Evolutionary conservation across 1,284 basidiomycete genomes (phyloP).

Genomic region (Schizophyllum amplum): DNA sequence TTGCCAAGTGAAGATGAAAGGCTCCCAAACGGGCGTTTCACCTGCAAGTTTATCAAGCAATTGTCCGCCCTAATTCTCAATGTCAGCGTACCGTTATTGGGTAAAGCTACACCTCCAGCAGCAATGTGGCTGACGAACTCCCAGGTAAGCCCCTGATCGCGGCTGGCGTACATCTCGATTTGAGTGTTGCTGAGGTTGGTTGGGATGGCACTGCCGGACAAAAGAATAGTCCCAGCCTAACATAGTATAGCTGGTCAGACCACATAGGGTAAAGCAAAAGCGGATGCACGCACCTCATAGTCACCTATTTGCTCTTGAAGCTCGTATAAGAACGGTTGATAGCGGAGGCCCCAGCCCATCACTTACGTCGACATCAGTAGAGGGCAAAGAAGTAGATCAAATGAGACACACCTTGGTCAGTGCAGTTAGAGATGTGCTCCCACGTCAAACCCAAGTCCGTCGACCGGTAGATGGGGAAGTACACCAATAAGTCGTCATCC

Average conservation of each 20-base stretch:
- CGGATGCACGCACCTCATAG: conserved; percentile 5
- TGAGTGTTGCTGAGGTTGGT: conserved; percentile 21
- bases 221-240: conserved; percentile 22
- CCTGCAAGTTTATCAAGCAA: conserved; percentile 8
- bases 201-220: conserved; percentile 20
- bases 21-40: conserved; percentile 26
- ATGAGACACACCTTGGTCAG: conserved; percentile 3
- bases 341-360: conserved; percentile 24
- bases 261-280: neutral
- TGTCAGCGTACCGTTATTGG: conserved; percentile 9
- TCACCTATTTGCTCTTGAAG: conserved; percentile 17
- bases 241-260: neutral
- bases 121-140: conserved; percentile 20
- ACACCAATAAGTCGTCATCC: conserved; percentile 4
- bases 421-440: conserved; percentile 13
- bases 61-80: too few relatives aligned
- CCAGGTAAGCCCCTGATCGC: conserved; percentile 23
- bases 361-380: neutral
- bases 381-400: too few relatives aligned
- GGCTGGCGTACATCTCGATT: conserved; percentile 26
- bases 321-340: conserved; percentile 24
- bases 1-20: conserved; percentile 23
- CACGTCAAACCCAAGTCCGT: conserved; percentile 13
- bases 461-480: conserved; percentile 15
- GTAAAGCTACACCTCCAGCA: conserved; percentile 16